Conservation (phyloP, 2,329 filamentous ascomycete species). For the Leptosphaerulina australis region DNA sequence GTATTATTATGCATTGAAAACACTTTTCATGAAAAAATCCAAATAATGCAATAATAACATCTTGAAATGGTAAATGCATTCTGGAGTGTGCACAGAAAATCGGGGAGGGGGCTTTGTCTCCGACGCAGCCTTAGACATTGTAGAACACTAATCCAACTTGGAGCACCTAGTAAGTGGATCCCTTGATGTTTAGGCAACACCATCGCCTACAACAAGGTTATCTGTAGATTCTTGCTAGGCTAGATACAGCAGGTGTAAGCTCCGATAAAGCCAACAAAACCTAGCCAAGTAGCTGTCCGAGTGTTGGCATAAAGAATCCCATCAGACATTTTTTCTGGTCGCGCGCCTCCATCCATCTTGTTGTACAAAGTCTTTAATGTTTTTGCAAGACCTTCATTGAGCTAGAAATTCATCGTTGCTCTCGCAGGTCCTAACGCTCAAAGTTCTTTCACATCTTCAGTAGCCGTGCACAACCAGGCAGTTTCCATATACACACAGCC, state of each 20-base stretch:
- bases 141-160: neutral
- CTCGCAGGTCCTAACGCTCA: too few species aligned
- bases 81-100: neutral
- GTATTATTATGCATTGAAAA: neutral
- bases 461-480: neutral
- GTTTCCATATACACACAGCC: neutral
- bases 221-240: neutral
- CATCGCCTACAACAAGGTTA: neutral
- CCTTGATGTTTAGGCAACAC: slow-evolving; percentile 3
- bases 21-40: too few species aligned
- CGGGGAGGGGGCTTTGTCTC: slow-evolving; percentile 8
- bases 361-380: too few species aligned
- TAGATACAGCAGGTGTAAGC: neutral
- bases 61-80: too few species aligned
- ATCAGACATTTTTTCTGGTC: neutral
- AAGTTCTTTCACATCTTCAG: neutral
- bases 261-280: too few species aligned
- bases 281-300: too few species aligned
- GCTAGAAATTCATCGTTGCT: too few species aligned
- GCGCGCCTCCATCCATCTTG: neutral
- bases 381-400: too few species aligned
- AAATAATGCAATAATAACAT: too few species aligned
- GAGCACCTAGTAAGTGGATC: too few species aligned
- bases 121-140: neutral
- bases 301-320: neutral